Evolutionary conservation across 768 basidiomycete species (phyloP).

Genomic region (Mycena polygramma): DNA sequence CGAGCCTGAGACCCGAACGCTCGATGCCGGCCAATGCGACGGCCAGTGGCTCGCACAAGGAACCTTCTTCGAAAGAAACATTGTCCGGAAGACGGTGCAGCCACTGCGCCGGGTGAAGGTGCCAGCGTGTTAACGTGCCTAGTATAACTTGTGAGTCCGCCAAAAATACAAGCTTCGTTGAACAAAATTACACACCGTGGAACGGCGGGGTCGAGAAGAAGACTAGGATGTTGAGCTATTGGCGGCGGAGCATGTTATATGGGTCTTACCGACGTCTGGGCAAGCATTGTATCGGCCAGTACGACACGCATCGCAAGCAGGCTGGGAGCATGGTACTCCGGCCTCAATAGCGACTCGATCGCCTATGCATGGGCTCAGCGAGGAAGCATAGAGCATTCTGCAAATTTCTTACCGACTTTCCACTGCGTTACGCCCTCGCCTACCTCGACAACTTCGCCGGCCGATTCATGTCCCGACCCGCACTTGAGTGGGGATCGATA

Average conservation of each 20-base stretch:
- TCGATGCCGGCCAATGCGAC: constrained; percentile 79
- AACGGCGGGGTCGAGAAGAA: constrained; percentile 81
- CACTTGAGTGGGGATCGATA: constrained; percentile 53
- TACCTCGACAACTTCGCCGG: constrained; percentile 74
- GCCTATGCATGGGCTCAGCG: constrained; percentile 48
- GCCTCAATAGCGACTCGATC: constrained; percentile 80
- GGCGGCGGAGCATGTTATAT: neutral
- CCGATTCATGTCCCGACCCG: constrained; percentile 79
- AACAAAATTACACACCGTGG: constrained; percentile 58
- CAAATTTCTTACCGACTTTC: constrained; percentile 61
- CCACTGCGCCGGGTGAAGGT: constrained; percentile 77
- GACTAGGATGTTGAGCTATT: constrained; percentile 45
- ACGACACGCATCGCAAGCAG: constrained; percentile 71
- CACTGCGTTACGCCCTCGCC: constrained; percentile 77
- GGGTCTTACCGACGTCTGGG: constrained; percentile 48
- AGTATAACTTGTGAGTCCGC: constrained; percentile 19
- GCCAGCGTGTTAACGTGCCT: constrained; percentile 77
- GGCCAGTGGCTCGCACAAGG: constrained; percentile 75
- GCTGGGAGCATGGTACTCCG: constrained; percentile 75
- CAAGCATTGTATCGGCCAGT: constrained; percentile 78
- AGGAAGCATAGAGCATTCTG: neutral
- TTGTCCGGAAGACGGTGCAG: constrained; percentile 73
- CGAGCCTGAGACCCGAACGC: constrained; percentile 72
- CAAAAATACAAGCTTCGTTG: neutral
- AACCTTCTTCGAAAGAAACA: constrained; percentile 76